phyloP scores from a whole-genome alignment of 768 basidiomycete species.

The Psilocybe cyanescens region DNA sequence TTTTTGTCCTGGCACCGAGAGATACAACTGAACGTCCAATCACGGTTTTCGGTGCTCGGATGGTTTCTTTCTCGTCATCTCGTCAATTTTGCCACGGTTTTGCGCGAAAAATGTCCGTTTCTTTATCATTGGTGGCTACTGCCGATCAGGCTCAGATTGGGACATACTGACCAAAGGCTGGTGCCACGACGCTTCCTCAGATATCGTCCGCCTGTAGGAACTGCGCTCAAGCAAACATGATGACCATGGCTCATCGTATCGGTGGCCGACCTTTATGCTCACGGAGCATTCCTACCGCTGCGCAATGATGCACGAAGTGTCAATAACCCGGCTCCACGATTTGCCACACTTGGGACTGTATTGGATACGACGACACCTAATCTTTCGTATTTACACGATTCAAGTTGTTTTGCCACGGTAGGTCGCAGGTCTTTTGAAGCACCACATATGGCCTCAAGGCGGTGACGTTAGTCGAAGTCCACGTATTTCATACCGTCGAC shows the following conservation, averaged over 20 bases:
- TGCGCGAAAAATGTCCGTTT: constrained; percentile 2
- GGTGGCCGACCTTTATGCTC: not conserved
- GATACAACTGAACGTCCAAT: not conserved
- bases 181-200: constrained; percentile 6
- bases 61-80: constrained; percentile 12
- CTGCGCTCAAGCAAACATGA: not conserved
- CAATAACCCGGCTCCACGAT: not conserved
- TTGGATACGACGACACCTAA: not conserved
- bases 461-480: constrained; percentile 9
- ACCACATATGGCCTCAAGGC: not conserved
- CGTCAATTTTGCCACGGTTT: constrained; percentile 9
- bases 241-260: not conserved
- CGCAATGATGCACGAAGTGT: not conserved
- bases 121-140: constrained; percentile 6
- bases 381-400: not conserved
- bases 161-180: not conserved
- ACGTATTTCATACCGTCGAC: not conserved
- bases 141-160: constrained; percentile 1
- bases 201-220: not conserved
- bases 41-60: not conserved
- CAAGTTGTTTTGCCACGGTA: not conserved
- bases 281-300: not conserved
- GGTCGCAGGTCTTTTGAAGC: not conserved
- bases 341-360: not conserved
- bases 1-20: not conserved